phyloP scores from a whole-genome alignment of 768 basidiomycete genomes.

The Boletus rubroflammeus region DNA sequence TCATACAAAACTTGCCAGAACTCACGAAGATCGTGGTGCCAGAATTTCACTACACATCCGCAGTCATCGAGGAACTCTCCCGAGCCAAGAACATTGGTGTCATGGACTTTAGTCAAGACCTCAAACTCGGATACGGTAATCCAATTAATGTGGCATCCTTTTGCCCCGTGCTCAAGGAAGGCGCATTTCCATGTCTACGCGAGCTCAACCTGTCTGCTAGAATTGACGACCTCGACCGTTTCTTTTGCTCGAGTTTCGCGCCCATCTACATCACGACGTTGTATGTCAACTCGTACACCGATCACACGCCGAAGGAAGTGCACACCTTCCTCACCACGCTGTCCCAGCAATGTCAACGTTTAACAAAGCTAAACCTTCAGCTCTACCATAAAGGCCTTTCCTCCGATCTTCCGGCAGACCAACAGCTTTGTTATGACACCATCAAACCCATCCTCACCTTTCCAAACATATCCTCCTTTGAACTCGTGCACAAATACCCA shows the following conservation, averaged over 20 bases:
- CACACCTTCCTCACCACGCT: constrained; percentile 42
- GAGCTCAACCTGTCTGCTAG: constrained; percentile 48
- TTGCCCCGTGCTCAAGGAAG: constrained; percentile 41
- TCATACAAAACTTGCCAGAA: constrained; percentile 40
- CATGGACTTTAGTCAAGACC: constrained; percentile 53
- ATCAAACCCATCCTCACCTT: constrained; percentile 36
- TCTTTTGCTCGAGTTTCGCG: constrained; percentile 43
- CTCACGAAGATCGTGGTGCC: constrained; percentile 50
- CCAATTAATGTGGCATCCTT: constrained; percentile 43
- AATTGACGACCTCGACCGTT: constrained; percentile 43
- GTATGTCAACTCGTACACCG: constrained; percentile 46
- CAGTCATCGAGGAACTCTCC: constrained; percentile 45
- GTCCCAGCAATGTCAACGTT: constrained; percentile 44
- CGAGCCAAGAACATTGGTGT: constrained; percentile 39
- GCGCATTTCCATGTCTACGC: constrained; percentile 50
- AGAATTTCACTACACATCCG: constrained; percentile 46
- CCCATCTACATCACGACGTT: constrained; percentile 50
- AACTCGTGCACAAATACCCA: constrained; percentile 29
- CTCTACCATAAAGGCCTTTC: constrained; percentile 25
- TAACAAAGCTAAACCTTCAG: constrained; percentile 42
- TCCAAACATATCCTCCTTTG: constrained; percentile 33
- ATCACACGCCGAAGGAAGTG: constrained; percentile 43
- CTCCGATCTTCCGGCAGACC: constrained; percentile 12
- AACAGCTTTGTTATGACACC: constrained; percentile 34
- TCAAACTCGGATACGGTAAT: constrained; percentile 46